These are phyloP conservation scores for Ceratobasidium sp. DNA, from an alignment of 1,284 basidiomycete species.

Conservation along the genomic window DNA sequence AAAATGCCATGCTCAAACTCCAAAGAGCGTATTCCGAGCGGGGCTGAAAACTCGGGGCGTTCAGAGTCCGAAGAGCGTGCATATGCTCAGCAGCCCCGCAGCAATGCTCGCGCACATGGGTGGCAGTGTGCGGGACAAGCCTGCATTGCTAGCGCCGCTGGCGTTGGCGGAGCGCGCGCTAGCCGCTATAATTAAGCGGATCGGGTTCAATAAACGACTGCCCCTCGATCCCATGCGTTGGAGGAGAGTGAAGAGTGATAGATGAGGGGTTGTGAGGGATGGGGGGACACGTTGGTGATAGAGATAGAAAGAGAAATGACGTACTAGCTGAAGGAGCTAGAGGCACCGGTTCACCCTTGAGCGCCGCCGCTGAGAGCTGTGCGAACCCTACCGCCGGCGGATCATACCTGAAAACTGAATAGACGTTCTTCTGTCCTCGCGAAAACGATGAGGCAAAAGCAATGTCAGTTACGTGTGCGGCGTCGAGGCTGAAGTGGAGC, in stretches of 20 bases:
- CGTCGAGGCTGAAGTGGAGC: background rate
- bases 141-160: slow-evolving; percentile 19
- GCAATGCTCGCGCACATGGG: slow-evolving; percentile 1
- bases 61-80: background rate
- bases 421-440: slow-evolving; percentile 81
- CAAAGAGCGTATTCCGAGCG: no score
- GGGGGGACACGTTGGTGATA: background rate
- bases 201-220: background rate
- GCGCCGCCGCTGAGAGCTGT: slow-evolving; percentile 49
- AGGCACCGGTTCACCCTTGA: slow-evolving; percentile 24
- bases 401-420: slow-evolving; percentile 81
- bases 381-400: slow-evolving; percentile 89
- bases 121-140: no score
- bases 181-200: slow-evolving; percentile 6
- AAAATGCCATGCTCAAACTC: no score
- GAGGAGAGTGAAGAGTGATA: background rate
- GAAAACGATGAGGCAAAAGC: background rate
- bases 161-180: slow-evolving; percentile 28
- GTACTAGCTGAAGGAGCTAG: slow-evolving; percentile 6
- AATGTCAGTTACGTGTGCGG: background rate
- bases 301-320: background rate
- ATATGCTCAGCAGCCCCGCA: background rate
- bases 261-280: background rate
- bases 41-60: no score
- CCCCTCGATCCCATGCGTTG: background rate